Evolutionary conservation across 495 filamentous ascomycete genomes (phyloP), one percentile per base, ranked within the genome.

Genomic region (Parmelia sp.): DNA sequence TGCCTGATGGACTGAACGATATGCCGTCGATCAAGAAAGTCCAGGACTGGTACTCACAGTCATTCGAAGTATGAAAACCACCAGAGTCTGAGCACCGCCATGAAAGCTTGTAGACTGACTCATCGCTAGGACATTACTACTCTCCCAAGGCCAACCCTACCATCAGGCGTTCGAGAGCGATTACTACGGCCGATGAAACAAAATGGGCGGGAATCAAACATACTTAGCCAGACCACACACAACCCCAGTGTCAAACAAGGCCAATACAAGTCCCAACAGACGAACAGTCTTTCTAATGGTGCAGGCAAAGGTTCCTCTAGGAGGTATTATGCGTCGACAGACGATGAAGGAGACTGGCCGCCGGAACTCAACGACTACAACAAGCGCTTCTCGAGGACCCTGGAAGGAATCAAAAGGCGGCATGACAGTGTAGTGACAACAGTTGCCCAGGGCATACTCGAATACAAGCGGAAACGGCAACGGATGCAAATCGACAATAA

Each of bases 401-500:
- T 97, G 58, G 86, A 96, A 65, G 87, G 87, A 62, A 97, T 98
- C 76, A 98, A 98, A 78, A 83, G 92, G 73, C 82, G 94, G 71
- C 94, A 98, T 78, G 94, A 98, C 76, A 85, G 94, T 71, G 94
- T 98, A 66, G 94, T 98, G 27, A 97, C 94, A 29, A 97, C 95
- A 1, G 82, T 86, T 56, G 94, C 94, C 11, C 95, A 97, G 76
- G 94, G 94, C 57, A 96, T 98, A 67, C 80, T 96, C 57, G 94
- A 98, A 77, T 98, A 95, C 80, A 98, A 98, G 77, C 89, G 94
- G 51, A 94, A 88, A 71, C 86, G 91, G 62, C 94, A 98, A 79
- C 85, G 94, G 51, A 93, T 97, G 88, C 95, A 97, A 73, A 98
- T 98, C 72, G 94, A 97, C 77, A 87, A 90, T 62, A 94, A 91